Percentiles rank a stretch among this genome's conserved stretches.
Evolutionary conservation across 495 filamentous ascomycete species (phyloP).

Genomic region (Xylaria sp.): DNA sequence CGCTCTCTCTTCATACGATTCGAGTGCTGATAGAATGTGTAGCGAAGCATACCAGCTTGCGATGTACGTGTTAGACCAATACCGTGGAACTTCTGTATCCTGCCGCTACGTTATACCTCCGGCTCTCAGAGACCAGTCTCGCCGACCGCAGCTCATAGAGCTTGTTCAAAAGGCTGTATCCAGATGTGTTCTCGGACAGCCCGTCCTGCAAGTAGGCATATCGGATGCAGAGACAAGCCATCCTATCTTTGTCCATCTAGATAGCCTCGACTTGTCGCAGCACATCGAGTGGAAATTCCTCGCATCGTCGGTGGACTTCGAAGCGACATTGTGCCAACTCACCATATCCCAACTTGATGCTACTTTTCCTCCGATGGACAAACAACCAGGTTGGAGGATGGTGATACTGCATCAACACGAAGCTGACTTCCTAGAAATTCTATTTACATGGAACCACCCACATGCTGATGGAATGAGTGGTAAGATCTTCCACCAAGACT

Average conservation of each 20-base stretch:
- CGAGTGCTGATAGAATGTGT: background rate
- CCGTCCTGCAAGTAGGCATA: constrained; percentile 31
- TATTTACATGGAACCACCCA: constrained; percentile 41
- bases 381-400: constrained; percentile 36
- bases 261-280: constrained; percentile 6
- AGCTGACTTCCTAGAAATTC: constrained; percentile 30
- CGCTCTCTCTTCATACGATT: background rate
- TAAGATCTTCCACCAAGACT: constrained; percentile 39
- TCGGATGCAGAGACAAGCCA: constrained; percentile 1
- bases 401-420: constrained; percentile 30
- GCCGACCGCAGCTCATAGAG: too few species aligned
- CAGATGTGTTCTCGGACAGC: too few species aligned
- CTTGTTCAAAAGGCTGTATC: too few species aligned
- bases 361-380: constrained; percentile 23
- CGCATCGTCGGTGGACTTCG: constrained; percentile 8
- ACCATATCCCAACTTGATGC: constrained; percentile 22
- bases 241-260: constrained; percentile 18
- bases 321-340: constrained; percentile 20
- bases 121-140: too few species aligned
- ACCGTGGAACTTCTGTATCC: constrained; percentile 31
- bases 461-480: constrained; percentile 40
- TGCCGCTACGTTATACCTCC: constrained; percentile 33
- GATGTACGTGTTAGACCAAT: constrained; percentile 33
- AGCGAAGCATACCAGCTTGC: constrained; percentile 26
- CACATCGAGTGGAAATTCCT: constrained; percentile 23